phyloP scores from a whole-genome alignment of 495 filamentous ascomycete species.

The Daldinia concentrica region DNA sequence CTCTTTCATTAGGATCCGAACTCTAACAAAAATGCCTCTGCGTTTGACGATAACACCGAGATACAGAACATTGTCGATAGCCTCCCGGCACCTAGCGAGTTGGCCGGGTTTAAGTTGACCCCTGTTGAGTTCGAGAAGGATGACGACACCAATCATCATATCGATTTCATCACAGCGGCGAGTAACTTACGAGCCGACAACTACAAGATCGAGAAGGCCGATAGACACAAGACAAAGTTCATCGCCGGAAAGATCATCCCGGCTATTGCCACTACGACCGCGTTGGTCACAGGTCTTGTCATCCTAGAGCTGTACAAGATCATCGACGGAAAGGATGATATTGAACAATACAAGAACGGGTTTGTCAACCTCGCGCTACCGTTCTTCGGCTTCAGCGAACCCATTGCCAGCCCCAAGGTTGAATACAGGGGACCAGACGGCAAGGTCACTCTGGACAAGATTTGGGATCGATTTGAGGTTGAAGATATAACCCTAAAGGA shows the following conservation, averaged over 20 bases:
- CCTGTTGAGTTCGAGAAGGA: slow-evolving; percentile 99
- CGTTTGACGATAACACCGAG: slow-evolving; percentile 76
- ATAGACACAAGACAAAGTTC: slow-evolving; percentile 98
- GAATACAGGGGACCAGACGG: slow-evolving; percentile 78
- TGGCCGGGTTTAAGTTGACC: slow-evolving; percentile 85
- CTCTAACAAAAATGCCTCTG: slow-evolving; percentile 60
- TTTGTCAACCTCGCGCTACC: slow-evolving; percentile 97
- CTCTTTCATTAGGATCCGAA: slow-evolving; percentile 74
- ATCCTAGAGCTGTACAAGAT: slow-evolving; percentile 96
- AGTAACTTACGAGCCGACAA: slow-evolving; percentile 98
- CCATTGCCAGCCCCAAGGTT: slow-evolving; percentile 90
- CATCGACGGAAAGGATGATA: slow-evolving; percentile 90
- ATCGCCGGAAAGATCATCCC: slow-evolving; percentile 99
- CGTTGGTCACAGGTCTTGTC: slow-evolving; percentile 92
- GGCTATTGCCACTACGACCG: slow-evolving; percentile 97
- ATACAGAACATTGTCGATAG: slow-evolving; percentile 71
- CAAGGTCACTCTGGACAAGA: slow-evolving; percentile 88
- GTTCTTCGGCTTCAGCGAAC: slow-evolving; percentile 98
- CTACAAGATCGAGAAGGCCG: slow-evolving; percentile 91
- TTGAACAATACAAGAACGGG: slow-evolving; percentile 99
- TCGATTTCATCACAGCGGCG: slow-evolving; percentile 97
- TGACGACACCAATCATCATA: slow-evolving; percentile 97
- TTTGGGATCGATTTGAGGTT: slow-evolving; percentile 98
- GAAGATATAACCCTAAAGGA: slow-evolving; percentile 84
- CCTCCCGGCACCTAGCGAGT: slow-evolving; percentile 79